phyloP scores from a whole-genome alignment of 2,329 filamentous ascomycete genomes.

The Ophiostoma sp. region DNA sequence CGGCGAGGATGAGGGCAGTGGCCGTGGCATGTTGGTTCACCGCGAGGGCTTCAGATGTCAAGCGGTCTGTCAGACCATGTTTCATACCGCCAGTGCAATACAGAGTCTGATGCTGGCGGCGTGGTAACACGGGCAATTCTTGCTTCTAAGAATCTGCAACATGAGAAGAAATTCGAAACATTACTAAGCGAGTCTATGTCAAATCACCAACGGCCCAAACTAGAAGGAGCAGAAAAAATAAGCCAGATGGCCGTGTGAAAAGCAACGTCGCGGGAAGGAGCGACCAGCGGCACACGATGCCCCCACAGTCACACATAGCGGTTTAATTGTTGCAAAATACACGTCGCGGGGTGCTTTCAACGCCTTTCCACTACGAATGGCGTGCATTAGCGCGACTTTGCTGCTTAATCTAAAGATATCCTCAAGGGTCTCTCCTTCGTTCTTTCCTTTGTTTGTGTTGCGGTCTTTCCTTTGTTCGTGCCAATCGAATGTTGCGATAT shows the following conservation, averaged over 20 bases:
- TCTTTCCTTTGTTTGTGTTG: background rate
- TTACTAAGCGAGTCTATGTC: slow-evolving; percentile 1
- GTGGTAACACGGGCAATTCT: background rate
- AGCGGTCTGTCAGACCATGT: background rate
- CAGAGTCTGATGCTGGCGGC: background rate
- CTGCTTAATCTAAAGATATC: background rate
- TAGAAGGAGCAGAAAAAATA: background rate
- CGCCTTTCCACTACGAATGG: background rate
- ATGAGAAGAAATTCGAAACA: background rate
- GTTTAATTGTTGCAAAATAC: background rate
- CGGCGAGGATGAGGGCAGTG: background rate
- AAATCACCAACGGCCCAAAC: background rate
- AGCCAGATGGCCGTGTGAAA: background rate
- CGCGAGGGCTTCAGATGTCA: background rate
- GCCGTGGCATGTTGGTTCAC: slow-evolving; percentile 1
- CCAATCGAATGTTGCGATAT: background rate
- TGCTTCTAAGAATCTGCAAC: background rate
- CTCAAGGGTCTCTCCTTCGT: background rate
- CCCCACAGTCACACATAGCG: background rate
- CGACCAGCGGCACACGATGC: background rate
- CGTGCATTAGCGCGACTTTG: slow-evolving; percentile 9
- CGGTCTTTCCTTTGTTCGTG: background rate
- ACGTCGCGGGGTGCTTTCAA: background rate
- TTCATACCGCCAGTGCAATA: background rate
- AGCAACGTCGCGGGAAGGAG: background rate